These are phyloP conservation scores for Fusarium palustre DNA, from an alignment of 2,329 filamentous ascomycete species.

Conservation along the genomic window DNA sequence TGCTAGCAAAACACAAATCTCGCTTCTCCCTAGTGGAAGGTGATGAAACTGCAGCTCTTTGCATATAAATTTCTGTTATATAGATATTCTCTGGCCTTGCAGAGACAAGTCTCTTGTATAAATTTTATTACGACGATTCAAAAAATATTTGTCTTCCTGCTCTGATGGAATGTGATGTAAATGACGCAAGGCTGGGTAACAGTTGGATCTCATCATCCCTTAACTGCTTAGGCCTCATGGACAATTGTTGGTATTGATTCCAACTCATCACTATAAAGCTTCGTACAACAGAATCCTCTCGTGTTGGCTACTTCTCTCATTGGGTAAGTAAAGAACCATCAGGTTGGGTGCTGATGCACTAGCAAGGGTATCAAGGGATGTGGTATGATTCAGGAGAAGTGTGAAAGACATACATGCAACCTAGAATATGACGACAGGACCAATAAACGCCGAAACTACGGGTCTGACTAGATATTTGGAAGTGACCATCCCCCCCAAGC, in stretches of 20 bases:
- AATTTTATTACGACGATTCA: conserved; percentile 41
- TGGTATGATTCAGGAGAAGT: not conserved
- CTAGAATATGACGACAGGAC: not conserved
- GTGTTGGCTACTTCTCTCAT: not conserved
- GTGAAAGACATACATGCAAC: not conserved
- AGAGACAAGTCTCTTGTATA: conserved; percentile 44
- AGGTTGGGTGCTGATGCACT: not conserved
- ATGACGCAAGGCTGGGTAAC: not conserved
- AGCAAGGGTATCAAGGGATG: not conserved
- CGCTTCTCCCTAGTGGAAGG: conserved; percentile 35
- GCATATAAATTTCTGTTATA: conserved; percentile 45
- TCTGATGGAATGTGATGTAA: not conserved
- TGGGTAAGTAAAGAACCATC: not conserved
- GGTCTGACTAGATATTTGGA: not conserved
- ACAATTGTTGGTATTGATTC: too few species aligned
- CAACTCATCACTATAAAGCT: too few species aligned
- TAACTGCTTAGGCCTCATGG: not conserved
- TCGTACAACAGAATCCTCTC: too few species aligned
- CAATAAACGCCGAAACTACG: not conserved
- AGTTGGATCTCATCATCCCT: not conserved
- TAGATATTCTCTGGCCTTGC: conserved; percentile 42
- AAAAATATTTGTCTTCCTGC: not conserved
- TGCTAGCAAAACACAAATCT: conserved; percentile 16
- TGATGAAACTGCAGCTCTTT: conserved; percentile 30
- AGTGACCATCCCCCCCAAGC: not conserved